Percentiles rank a stretch among this genome's conserved stretches.
These are phyloP conservation scores for Phlebiopsis gigantea DNA, from an alignment of 768 basidiomycete species.

Conservation along the genomic window DNA sequence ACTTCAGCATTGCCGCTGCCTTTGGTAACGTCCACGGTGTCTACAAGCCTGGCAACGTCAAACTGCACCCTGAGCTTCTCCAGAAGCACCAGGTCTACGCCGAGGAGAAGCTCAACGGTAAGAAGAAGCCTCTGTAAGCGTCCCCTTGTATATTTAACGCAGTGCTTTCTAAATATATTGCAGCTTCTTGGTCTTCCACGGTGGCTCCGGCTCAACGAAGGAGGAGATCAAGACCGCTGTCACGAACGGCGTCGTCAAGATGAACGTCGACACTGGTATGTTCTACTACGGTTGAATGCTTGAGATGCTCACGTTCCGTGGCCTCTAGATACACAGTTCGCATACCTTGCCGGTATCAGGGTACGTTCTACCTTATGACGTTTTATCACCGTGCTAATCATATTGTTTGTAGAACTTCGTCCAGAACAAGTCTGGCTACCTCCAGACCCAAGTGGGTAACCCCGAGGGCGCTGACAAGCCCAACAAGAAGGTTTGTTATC, in stretches of 20 bases:
- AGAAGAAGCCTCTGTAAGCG: conserved; percentile 80
- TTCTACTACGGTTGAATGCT: conserved; percentile 2
- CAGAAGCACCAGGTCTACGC: conserved; percentile 85
- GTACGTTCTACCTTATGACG: conserved; percentile 32
- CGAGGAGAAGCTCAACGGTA: conserved; percentile 58
- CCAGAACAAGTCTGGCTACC: conserved; percentile 79
- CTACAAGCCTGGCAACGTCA: conserved; percentile 98
- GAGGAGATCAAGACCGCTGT: conserved; percentile 95
- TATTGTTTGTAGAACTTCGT: conserved; percentile 79
- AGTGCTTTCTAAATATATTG: conserved; percentile 1
- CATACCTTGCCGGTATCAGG: conserved; percentile 83
- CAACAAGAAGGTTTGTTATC: conserved; percentile 84
- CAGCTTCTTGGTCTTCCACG: conserved; percentile 99
- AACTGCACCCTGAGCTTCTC: conserved; percentile 85
- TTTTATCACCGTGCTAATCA: background rate
- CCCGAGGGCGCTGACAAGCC: conserved; percentile 96
- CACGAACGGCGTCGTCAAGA: conserved; percentile 91
- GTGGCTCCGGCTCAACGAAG: conserved; percentile 95
- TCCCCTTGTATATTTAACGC: conserved; percentile 6
- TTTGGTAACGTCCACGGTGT: conserved; percentile 99
- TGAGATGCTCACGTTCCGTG: conserved; percentile 7
- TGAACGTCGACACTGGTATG: conserved; percentile 91
- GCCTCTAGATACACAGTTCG: conserved; percentile 74
- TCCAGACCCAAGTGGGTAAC: conserved; percentile 91
- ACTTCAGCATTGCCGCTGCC: conserved; percentile 96